These are phyloP conservation scores for Anthracocystis setariae DNA, from an alignment of 1,284 basidiomycete species.

Conservation along the genomic window DNA sequence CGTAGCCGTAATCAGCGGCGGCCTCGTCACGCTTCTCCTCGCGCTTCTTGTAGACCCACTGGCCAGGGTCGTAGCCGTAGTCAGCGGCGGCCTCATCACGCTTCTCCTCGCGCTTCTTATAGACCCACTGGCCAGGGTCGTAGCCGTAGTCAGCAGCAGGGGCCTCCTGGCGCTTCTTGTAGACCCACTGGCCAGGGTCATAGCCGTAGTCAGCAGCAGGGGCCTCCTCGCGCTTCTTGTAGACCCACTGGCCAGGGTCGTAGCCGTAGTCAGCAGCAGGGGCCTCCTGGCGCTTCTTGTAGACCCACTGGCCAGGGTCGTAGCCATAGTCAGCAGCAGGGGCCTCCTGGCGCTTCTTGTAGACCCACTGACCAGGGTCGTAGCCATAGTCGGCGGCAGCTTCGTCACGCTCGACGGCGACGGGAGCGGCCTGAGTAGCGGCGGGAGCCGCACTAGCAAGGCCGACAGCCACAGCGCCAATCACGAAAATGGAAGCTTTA, in stretches of 20 bases:
- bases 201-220: slow-evolving; percentile 20
- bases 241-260: slow-evolving; percentile 16
- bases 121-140: slow-evolving; percentile 15
- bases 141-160: slow-evolving; percentile 18
- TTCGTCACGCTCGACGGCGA: slow-evolving; percentile 23
- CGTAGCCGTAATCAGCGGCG: slow-evolving; percentile 16
- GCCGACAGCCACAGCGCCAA: slow-evolving; percentile 34
- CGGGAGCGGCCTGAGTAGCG: slow-evolving; percentile 8
- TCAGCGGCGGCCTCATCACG: slow-evolving; percentile 8
- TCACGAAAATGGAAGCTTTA: slow-evolving; percentile 34
- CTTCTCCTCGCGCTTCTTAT: slow-evolving; percentile 14
- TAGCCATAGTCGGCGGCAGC: slow-evolving; percentile 25
- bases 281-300: slow-evolving; percentile 27
- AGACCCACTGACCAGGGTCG: slow-evolving; percentile 18
- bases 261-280: slow-evolving; percentile 22
- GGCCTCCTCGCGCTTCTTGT: slow-evolving; percentile 25
- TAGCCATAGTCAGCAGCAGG: slow-evolving; percentile 22
- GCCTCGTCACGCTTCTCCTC: not conserved
- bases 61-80: slow-evolving; percentile 16
- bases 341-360: slow-evolving; percentile 20
- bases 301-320: slow-evolving; percentile 18
- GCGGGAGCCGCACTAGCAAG: slow-evolving; percentile 33
- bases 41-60: slow-evolving; percentile 23
- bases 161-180: slow-evolving; percentile 10
- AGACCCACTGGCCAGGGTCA: slow-evolving; percentile 12